Conservation (phyloP, 148 eudicot species). For the Pharnaceum exiguum region DNA sequence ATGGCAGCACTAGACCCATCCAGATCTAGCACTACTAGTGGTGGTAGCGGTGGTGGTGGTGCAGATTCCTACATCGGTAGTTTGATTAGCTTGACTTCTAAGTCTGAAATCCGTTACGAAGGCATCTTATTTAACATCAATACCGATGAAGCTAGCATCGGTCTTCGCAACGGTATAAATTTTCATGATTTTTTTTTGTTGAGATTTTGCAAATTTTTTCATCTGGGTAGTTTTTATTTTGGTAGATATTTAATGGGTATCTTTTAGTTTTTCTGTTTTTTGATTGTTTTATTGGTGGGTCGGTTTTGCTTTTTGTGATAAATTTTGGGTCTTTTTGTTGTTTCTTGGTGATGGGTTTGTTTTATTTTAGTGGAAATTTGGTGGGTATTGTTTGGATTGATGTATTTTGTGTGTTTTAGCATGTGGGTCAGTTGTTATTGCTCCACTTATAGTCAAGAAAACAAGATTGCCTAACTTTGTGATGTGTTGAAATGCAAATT, state of each 20-base stretch:
- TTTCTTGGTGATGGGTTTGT: too few relatives aligned
- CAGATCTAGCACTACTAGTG: constrained; percentile 21
- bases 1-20: constrained; percentile 39
- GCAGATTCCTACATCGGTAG: constrained; percentile 52
- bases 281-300: background rate
- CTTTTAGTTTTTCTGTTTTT: background rate
- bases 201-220: background rate
- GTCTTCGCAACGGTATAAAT: constrained; percentile 46
- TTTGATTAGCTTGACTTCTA: constrained; percentile 49
- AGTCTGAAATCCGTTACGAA: constrained; percentile 63
- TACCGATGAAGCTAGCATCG: constrained; percentile 50
- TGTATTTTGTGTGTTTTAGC: background rate
- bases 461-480: too few relatives aligned
- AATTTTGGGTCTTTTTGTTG: background rate
- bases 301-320: background rate
- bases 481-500: too few relatives aligned
- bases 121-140: constrained; percentile 46
- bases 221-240: background rate
- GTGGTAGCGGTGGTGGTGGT: constrained; percentile 17
- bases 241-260: background rate
- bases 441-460: too few relatives aligned
- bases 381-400: background rate
- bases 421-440: too few relatives aligned
- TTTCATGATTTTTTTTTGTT: background rate
- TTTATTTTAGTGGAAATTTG: background rate